Evolutionary conservation across 768 basidiomycete genomes (phyloP).

Genomic region (Psilocybe cubensis): DNA sequence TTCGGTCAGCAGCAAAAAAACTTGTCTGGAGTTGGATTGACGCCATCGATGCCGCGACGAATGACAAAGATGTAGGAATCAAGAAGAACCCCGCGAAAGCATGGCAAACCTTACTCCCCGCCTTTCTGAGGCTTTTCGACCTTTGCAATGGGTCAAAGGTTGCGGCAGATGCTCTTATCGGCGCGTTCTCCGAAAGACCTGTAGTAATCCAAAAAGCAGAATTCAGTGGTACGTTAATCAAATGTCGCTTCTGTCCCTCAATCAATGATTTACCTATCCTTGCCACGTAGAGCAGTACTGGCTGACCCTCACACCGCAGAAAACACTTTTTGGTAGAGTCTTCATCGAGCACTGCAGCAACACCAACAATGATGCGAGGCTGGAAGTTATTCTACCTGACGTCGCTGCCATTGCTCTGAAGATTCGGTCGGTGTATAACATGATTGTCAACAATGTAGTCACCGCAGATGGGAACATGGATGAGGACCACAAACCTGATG

Average conservation of each 20-base stretch:
- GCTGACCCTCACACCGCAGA: constrained; percentile 69
- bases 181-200: constrained; percentile 65
- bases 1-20: constrained; percentile 71
- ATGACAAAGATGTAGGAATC: constrained; percentile 30
- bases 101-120: constrained; percentile 42
- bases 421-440: constrained; percentile 74
- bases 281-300: constrained; percentile 67
- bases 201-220: constrained; percentile 71
- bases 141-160: constrained; percentile 52
- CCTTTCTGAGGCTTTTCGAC: constrained; percentile 63
- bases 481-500: constrained; percentile 37
- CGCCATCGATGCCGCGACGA: constrained; percentile 43
- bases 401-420: constrained; percentile 81
- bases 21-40: constrained; percentile 83
- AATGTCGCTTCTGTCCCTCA: background rate
- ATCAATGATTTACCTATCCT: background rate
- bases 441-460: constrained; percentile 29
- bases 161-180: constrained; percentile 75
- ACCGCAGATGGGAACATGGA: constrained; percentile 15
- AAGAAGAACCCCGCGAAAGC: constrained; percentile 9
- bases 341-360: constrained; percentile 79
- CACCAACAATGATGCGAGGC: constrained; percentile 58
- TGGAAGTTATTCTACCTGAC: constrained; percentile 79
- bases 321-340: constrained; percentile 79
- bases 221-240: constrained; percentile 61